Evolutionary conservation across 768 basidiomycete species (phyloP), one percentile per base, ranked within the genome.

Genomic region (Grammothele lineata): DNA sequence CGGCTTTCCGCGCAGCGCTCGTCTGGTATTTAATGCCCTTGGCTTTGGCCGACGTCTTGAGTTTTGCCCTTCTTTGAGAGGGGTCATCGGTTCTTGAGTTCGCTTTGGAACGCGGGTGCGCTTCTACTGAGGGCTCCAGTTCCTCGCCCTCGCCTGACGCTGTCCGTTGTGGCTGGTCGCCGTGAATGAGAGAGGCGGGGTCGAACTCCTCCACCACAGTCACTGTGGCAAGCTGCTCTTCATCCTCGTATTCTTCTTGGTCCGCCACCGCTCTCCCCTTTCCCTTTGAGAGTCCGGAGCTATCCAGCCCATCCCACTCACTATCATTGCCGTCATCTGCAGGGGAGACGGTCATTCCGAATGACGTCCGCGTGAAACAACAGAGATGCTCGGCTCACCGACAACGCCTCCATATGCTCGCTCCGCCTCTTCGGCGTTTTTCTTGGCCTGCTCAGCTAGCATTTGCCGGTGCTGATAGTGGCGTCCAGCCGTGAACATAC

Each of bases 201-300:
- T 94, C 90, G 63, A 95, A 90, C 62, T 96, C 91, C 62, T 96
- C 90, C 12, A 90, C 83, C 40, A 96, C 83, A 14, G 92, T 93
- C 37, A 96, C 92, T 15, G 87, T 91, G 37, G 93, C 90, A 25
- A 89, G 73, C 50, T 85, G 77, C 59, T 93, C 85, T 58, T 92
- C 90, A 55, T 85, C 85, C 57, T 88, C 85, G 54, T 81, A 94
- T 62, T 87, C 84, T 62, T 81, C 77, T 45, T 83, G 82, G 43
- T 74, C 42, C 1, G 19, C 70, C 8, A 66, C 55, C 27, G 57
- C 55, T 33, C 54, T 54, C 12, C 51, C 51, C 37, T 58, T 58
- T 18, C 53, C 47, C 4, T 45, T 48, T n/a, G 45, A 36, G 1
- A 43, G 21, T 12, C 37, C 33, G n/a, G 61, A 58, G 45, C 77